These are phyloP conservation scores for Globisporangium apiculatum DNA, from an alignment of 352 stramenopile genomes.

Conservation along the genomic window DNA sequence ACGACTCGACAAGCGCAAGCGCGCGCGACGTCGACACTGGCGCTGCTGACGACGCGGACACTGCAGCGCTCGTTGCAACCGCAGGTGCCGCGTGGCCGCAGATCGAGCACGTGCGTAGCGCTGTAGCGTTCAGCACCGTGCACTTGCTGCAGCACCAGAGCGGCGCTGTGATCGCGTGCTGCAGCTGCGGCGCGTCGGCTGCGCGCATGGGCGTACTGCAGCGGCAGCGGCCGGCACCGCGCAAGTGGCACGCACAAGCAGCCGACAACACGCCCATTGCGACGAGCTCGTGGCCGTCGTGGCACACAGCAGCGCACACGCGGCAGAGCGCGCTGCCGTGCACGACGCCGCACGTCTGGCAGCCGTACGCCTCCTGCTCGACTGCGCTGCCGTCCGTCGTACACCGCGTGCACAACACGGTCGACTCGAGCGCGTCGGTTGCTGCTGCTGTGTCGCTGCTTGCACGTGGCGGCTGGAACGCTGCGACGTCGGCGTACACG, in stretches of 20 bases:
- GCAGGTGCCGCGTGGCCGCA: conserved; percentile 41
- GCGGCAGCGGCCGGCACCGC: conserved; percentile 39
- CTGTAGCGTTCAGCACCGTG: conserved; percentile 68
- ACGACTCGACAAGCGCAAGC: conserved; percentile 31
- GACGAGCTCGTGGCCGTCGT: conserved; percentile 79
- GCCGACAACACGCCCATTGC: conserved; percentile 57
- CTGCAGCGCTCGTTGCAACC: conserved; percentile 4
- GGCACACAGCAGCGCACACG: conserved; percentile 63
- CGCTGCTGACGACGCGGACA: background rate
- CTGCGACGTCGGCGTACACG: conserved; percentile 30
- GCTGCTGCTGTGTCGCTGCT: conserved; percentile 10
- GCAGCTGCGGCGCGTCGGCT: conserved; percentile 30
- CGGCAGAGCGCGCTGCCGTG: conserved; percentile 62
- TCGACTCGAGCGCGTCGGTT: conserved; percentile 9
- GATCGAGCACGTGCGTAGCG: conserved; percentile 51
- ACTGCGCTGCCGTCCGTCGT: conserved; percentile 80
- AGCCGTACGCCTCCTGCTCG: conserved; percentile 69
- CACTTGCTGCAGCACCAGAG: conserved; percentile 80
- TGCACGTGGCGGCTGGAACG: conserved; percentile 7
- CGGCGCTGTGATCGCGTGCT: conserved; percentile 25
- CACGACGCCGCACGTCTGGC: conserved; percentile 74
- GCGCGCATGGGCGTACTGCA: conserved; percentile 34
- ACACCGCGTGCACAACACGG: conserved; percentile 46
- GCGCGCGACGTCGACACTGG: conserved; percentile 40
- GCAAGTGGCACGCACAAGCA: conserved; percentile 65